phyloP scores from a whole-genome alignment of 2,329 filamentous ascomycete species.

The Dryadomyces quercivorus region DNA sequence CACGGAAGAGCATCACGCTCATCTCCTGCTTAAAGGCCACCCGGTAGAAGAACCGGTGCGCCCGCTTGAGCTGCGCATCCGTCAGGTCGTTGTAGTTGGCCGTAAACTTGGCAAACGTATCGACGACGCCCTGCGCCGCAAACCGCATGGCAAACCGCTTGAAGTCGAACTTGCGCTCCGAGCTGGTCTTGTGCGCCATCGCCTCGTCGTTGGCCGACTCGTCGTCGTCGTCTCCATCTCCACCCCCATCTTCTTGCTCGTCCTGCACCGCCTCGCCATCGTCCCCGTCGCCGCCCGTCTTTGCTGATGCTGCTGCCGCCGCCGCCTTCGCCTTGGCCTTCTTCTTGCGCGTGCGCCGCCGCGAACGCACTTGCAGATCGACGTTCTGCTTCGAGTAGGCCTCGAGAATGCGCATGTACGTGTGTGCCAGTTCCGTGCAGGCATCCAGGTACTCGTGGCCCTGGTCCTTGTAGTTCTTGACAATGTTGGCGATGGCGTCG shows the following conservation, averaged over 20 bases:
- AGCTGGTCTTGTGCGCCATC: conserved; percentile 56
- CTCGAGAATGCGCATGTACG: conserved; percentile 85
- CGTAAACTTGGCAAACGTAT: conserved; percentile 76
- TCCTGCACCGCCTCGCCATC: conserved; percentile 38
- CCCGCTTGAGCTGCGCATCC: conserved; percentile 72
- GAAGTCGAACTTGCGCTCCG: conserved; percentile 92
- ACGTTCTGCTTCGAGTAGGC: conserved; percentile 89
- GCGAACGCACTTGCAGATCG: conserved; percentile 83
- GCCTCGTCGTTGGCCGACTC: conserved; percentile 61
- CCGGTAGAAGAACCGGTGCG: conserved; percentile 88
- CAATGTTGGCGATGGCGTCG: conserved; percentile 69
- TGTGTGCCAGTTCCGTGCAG: conserved; percentile 79
- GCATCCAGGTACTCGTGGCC: conserved; percentile 89
- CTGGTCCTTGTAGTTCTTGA: conserved; percentile 83
- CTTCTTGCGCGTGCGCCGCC: conserved; percentile 59
- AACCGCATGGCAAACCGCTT: conserved; percentile 71
- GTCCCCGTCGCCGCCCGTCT: conserved; percentile 15
- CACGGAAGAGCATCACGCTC: conserved; percentile 74
- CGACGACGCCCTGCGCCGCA: conserved; percentile 69
- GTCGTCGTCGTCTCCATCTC: conserved; percentile 43
- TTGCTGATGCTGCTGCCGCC: conserved; percentile 12
- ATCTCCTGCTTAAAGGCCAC: conserved; percentile 92
- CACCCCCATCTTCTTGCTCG: conserved; percentile 44
- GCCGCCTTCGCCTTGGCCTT: conserved; percentile 35
- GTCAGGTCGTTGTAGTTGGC: conserved; percentile 72